These are phyloP conservation scores for Sanguinoderma infundibulare DNA, from an alignment of 1,284 basidiomycete species.

Conservation along the genomic window DNA sequence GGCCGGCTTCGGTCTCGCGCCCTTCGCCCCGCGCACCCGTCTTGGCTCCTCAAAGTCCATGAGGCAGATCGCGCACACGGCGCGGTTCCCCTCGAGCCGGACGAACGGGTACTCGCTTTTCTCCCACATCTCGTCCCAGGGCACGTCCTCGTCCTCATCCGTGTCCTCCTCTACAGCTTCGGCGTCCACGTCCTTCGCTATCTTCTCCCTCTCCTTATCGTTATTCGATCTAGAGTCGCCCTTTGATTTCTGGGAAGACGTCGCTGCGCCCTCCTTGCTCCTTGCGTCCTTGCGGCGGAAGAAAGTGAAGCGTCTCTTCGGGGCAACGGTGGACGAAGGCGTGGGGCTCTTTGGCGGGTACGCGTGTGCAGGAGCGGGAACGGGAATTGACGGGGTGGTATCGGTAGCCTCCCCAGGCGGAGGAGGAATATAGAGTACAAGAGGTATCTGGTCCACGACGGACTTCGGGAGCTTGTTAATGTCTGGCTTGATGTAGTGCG, in stretches of 20 bases:
- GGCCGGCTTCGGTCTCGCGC: conserved; percentile 21
- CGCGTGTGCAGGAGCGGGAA: conserved; percentile 49
- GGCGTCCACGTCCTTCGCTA: conserved; percentile 19
- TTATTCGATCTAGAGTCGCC: neutral
- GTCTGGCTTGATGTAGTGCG: conserved; percentile 72
- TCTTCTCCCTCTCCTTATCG: conserved; percentile 17
- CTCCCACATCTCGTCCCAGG: conserved; percentile 57
- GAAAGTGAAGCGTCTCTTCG: conserved; percentile 55
- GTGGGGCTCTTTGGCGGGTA: conserved; percentile 58
- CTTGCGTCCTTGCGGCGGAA: conserved; percentile 39
- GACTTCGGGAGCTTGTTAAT: conserved; percentile 72
- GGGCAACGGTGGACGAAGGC: conserved; percentile 24
- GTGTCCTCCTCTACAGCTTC: conserved; percentile 16
- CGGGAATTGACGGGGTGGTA: conserved; percentile 39
- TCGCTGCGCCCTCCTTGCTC: neutral
- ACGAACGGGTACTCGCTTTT: conserved; percentile 63
- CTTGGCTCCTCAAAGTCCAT: conserved; percentile 82
- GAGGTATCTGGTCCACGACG: conserved; percentile 75
- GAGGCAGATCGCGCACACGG: conserved; percentile 81
- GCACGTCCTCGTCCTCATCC: conserved; percentile 40
- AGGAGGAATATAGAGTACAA: conserved; percentile 82
- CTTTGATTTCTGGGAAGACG: neutral
- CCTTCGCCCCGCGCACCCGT: conserved; percentile 37
- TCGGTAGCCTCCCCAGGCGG: conserved; percentile 55
- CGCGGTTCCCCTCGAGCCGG: conserved; percentile 76